Conservation (phyloP, 2,329 filamentous ascomycete species). For the Seiridium unicorne region DNA sequence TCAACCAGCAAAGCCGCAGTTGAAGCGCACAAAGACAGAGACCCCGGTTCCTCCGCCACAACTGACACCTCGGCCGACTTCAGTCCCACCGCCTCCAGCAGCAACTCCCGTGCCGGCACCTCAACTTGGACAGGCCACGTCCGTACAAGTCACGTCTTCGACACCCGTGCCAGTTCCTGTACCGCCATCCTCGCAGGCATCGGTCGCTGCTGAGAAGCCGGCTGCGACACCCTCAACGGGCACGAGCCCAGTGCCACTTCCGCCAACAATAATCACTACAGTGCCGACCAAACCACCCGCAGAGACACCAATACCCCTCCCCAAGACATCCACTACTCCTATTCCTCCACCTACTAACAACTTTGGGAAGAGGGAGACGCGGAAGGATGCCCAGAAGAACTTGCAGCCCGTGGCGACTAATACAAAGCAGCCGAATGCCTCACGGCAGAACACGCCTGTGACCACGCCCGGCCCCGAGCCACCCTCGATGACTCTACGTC, state of each 20-base stretch:
- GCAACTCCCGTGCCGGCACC: conserved; percentile 31
- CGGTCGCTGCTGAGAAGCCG: conserved; percentile 5
- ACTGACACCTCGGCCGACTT: conserved; percentile 30
- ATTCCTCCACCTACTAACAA: conserved; percentile 34
- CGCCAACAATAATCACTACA: conserved; percentile 29
- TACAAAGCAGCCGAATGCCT: conserved; percentile 22
- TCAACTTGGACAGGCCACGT: conserved; percentile 21
- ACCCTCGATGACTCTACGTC: conserved; percentile 31
- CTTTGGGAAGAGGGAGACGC: conserved; percentile 42
- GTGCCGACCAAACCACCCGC: conserved; percentile 33
- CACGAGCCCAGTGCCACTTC: conserved; percentile 9
- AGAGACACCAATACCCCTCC: conserved; percentile 41
- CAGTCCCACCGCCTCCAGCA: conserved; percentile 25
- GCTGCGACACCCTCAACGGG: conserved; percentile 1
- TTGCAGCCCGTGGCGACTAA: conserved; percentile 25
- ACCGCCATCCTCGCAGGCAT: conserved; percentile 2
- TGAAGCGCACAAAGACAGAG: conserved; percentile 56
- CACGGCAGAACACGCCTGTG: conserved; percentile 25
- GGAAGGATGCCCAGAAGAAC: conserved; percentile 39
- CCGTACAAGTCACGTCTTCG: conserved; percentile 25
- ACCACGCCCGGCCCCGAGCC: conserved; percentile 38
- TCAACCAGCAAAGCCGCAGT: conserved; percentile 31
- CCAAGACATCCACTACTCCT: conserved; percentile 34
- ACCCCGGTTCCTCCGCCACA: conserved; percentile 51
- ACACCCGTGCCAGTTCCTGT: conserved; percentile 30